Evolutionary conservation across 1,284 basidiomycete genomes (phyloP).

Genomic region (Ceratobasidium sp.): DNA sequence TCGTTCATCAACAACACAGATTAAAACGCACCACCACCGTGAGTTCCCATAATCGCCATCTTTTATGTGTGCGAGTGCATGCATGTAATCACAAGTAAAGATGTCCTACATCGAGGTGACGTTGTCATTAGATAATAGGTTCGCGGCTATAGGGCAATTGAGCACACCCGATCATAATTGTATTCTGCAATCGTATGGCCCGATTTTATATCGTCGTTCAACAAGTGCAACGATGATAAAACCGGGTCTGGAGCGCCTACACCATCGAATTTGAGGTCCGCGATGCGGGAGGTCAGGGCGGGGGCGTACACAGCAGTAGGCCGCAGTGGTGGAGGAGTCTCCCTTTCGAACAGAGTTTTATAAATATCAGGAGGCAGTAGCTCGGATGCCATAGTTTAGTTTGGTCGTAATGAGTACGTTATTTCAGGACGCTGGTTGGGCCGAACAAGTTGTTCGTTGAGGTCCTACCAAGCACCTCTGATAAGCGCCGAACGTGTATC

Average conservation of each 20-base stretch:
- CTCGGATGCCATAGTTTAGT: slow-evolving; percentile 22
- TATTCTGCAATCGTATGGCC: slow-evolving; percentile 33
- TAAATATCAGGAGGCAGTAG: slow-evolving; percentile 27
- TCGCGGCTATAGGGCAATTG: background rate
- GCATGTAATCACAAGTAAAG: slow-evolving; percentile 32
- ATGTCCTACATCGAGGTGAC: slow-evolving; percentile 15
- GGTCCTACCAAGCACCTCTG: slow-evolving; percentile 25
- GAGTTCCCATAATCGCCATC: slow-evolving; percentile 40
- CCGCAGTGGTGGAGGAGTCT: slow-evolving; percentile 9
- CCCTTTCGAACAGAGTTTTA: slow-evolving; percentile 30
- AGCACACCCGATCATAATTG: slow-evolving; percentile 21
- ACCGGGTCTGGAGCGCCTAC: background rate
- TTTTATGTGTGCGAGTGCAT: slow-evolving; percentile 33
- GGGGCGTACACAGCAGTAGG: background rate
- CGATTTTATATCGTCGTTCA: slow-evolving; percentile 33
- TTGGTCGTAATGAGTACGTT: background rate
- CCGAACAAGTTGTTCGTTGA: background rate
- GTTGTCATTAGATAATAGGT: background rate
- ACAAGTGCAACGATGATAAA: slow-evolving; percentile 18
- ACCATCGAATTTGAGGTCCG: slow-evolving; percentile 18
- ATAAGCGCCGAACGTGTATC: background rate
- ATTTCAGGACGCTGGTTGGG: no score
- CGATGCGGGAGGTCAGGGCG: slow-evolving; percentile 26
- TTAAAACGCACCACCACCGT: slow-evolving; percentile 22
- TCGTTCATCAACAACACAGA: background rate